A percentile compares a stretch with the other conserved stretches of the same genome.
These are phyloP conservation scores for Corynascus novoguineensis DNA, from an alignment of 495 filamentous ascomycete genomes.

Conservation along the genomic window DNA sequence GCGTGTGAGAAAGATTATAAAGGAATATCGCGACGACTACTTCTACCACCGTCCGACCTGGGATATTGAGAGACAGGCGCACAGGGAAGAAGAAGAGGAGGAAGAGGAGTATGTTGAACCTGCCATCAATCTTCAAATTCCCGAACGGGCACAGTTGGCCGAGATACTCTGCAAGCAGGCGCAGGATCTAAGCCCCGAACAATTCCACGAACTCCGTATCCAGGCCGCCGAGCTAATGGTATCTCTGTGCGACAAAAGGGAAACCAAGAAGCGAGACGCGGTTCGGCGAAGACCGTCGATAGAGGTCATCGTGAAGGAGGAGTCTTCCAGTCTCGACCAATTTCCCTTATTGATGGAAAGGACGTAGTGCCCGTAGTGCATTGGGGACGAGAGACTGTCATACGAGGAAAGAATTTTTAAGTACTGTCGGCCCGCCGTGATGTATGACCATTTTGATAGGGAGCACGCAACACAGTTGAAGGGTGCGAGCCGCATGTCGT, in stretches of 20 bases:
- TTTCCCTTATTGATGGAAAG: slow-evolving; percentile 7
- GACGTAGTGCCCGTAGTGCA: slow-evolving; percentile 7
- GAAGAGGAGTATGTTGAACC: too few species aligned
- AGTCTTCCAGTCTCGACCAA: slow-evolving; percentile 7
- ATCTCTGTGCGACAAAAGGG: slow-evolving; percentile 4
- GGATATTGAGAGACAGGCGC: slow-evolving; percentile 25
- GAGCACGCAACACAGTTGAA: slow-evolving; percentile 4
- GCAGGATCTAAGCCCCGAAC: slow-evolving; percentile 8
- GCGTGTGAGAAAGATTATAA: slow-evolving; percentile 4
- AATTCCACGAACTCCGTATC: slow-evolving; percentile 14
- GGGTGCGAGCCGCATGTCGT: slow-evolving; percentile 5
- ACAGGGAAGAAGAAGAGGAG: neutral
- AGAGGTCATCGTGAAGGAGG: slow-evolving; percentile 6
- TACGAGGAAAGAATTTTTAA: slow-evolving; percentile 7
- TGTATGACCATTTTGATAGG: slow-evolving; percentile 10
- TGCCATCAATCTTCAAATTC: neutral
- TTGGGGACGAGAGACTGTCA: slow-evolving; percentile 7
- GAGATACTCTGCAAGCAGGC: slow-evolving; percentile 1
- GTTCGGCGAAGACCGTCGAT: neutral
- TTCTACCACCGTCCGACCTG: slow-evolving; percentile 24
- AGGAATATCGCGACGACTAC: slow-evolving; percentile 21
- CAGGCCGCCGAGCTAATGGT: slow-evolving; percentile 17
- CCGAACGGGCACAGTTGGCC: neutral
- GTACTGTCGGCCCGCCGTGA: slow-evolving; percentile 13
- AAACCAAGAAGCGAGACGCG: slow-evolving; percentile 3